Percentiles rank a stretch among this genome's conserved stretches.
These are phyloP conservation scores for Citrus inodora DNA, from an alignment of 345 rosid species.

Conservation along the genomic window DNA sequence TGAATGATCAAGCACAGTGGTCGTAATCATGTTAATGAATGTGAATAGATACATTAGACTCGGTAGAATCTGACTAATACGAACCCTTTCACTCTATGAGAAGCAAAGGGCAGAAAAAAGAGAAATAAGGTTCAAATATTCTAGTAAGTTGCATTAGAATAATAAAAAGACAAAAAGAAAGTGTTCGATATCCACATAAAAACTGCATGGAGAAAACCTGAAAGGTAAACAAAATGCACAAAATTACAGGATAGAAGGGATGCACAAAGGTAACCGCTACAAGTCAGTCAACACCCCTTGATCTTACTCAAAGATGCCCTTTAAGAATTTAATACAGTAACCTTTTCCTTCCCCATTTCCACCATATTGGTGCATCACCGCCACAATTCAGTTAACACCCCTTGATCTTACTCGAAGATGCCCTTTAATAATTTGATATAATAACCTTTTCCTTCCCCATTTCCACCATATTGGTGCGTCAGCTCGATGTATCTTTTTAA, in stretches of 20 bases:
- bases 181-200: background rate
- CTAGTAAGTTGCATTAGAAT: background rate
- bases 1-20: background rate
- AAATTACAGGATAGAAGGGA: background rate
- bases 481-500: conserved; percentile 41
- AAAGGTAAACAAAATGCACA: conserved; percentile 9
- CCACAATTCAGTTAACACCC: no score
- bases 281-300: conserved; percentile 10
- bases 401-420: conserved; percentile 35
- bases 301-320: conserved; percentile 36
- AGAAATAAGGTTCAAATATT: background rate
- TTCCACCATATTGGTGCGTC: conserved; percentile 66
- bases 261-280: background rate
- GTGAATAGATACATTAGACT: background rate
- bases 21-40: background rate
- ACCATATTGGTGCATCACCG: conserved; percentile 27
- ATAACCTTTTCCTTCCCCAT: conserved; percentile 65
- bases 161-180: no score
- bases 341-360: conserved; percentile 79
- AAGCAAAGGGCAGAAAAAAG: background rate
- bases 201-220: background rate
- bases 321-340: conserved; percentile 48
- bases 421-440: conserved; percentile 49
- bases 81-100: background rate
- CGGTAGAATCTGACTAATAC: no score